phyloP scores from a whole-genome alignment of 2,329 filamentous ascomycete genomes.

The Thelonectria discophora region DNA sequence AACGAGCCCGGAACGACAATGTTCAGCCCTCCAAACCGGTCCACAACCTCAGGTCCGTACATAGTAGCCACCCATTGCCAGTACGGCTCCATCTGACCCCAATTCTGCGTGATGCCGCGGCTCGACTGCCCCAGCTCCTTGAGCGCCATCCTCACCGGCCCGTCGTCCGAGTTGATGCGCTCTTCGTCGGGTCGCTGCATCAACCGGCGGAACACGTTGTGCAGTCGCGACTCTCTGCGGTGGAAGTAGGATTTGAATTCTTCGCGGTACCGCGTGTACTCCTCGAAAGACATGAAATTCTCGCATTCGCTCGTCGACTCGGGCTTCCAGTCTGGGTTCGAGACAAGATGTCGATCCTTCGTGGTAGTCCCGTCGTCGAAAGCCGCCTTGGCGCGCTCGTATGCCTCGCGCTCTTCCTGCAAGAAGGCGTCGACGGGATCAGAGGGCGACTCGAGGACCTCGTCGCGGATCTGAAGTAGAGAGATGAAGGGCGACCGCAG shows the following conservation, averaged over 20 bases:
- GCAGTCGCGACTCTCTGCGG: constrained; percentile 34
- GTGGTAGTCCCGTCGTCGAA: constrained; percentile 46
- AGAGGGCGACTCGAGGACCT: constrained; percentile 43
- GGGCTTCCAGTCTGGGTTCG: constrained; percentile 43
- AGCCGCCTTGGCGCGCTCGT: constrained; percentile 45
- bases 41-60: constrained; percentile 55
- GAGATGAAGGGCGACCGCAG: constrained; percentile 56
- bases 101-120: constrained; percentile 38
- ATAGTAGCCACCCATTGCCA: constrained; percentile 59
- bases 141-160: constrained; percentile 38
- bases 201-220: constrained; percentile 48
- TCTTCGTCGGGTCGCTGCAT: constrained; percentile 45
- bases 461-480: constrained; percentile 50
- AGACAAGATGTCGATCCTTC: constrained; percentile 10
- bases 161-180: constrained; percentile 39
- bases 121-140: constrained; percentile 32
- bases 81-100: constrained; percentile 51
- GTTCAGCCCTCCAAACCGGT: constrained; percentile 54
- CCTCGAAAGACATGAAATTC: constrained; percentile 55
- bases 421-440: constrained; percentile 45
- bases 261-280: constrained; percentile 55
- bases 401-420: constrained; percentile 47
- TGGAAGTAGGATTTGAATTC: constrained; percentile 47
- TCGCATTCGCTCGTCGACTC: constrained; percentile 43
- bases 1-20: constrained; percentile 56